phyloP scores from a whole-genome alignment of 805 yeast species.

The Priceomyces fermenticarens region DNA sequence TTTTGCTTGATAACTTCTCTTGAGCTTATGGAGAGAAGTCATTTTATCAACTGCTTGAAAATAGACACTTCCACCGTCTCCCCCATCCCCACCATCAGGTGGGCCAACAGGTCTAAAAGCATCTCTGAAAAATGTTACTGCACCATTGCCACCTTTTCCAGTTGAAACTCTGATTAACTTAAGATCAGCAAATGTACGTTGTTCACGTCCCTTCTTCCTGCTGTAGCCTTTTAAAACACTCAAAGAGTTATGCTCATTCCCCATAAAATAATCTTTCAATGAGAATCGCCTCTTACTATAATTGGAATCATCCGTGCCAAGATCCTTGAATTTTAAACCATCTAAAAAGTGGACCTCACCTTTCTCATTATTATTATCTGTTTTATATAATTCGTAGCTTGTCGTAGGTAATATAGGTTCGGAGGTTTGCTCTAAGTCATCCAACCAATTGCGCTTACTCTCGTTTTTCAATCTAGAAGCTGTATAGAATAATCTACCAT shows the following conservation, averaged over 20 bases:
- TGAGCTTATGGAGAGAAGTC: slow-evolving; percentile 67
- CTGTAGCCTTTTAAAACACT: slow-evolving; percentile 34
- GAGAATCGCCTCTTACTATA: slow-evolving; percentile 15
- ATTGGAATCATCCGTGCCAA: slow-evolving; percentile 18
- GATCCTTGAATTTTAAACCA: slow-evolving; percentile 11
- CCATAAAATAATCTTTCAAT: slow-evolving; percentile 37
- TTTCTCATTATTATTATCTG: background rate
- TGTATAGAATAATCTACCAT: no score
- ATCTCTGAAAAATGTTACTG: slow-evolving; percentile 81
- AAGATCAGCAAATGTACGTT: slow-evolving; percentile 52
- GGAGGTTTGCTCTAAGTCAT: slow-evolving; percentile 2
- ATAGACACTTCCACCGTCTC: slow-evolving; percentile 84
- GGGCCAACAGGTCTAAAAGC: slow-evolving; percentile 86
- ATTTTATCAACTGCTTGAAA: slow-evolving; percentile 75
- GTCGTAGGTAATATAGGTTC: background rate
- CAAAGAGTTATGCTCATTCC: slow-evolving; percentile 38
- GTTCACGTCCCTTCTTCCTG: slow-evolving; percentile 33
- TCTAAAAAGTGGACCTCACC: slow-evolving; percentile 1
- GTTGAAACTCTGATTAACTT: slow-evolving; percentile 63
- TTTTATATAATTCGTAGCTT: slow-evolving; percentile 1
- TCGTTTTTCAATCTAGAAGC: background rate
- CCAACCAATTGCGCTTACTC: background rate
- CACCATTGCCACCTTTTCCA: slow-evolving; percentile 90
- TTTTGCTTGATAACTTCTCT: slow-evolving; percentile 65
- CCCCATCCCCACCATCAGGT: slow-evolving; percentile 99